Evolutionary conservation across 225 moss, liverwort and hornwort genomes (phyloP), one percentile per base, ranked within the genome.

Genomic region (Pleurozium schreberi): DNA sequence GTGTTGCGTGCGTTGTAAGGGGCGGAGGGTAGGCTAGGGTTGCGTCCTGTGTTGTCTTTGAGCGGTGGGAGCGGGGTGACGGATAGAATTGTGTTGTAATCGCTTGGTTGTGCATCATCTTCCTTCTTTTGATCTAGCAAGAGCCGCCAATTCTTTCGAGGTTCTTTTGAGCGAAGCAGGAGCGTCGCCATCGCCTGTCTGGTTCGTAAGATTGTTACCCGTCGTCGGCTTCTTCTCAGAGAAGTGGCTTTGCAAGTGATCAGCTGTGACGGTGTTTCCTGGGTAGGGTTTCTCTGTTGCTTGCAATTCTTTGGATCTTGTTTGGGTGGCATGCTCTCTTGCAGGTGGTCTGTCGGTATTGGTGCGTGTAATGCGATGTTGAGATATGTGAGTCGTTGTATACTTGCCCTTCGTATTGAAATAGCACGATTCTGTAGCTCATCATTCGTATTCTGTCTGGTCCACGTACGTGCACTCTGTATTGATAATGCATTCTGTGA

Each of bases 221-320:
- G 30, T 57, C 75, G 69, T 80, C 67, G 58, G 13, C 61, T 79
- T 23, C 64, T 60, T 47, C 12, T 58, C 34, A 66, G 81, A 50
- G 66, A 75, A 52, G 75, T 42, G 75, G 78, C 82, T 83, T 52
- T 74, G 58, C 85, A 61, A 67, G 88, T 75, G 90, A 85, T 75
- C 65, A 81, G 88, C 67, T 75, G 61, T 75, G 85, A 49, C 60
- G 50, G 81, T 28, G 85, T 85, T 81, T 81, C 81, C 42, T 84
- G 26, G 85, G 88, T 85, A 91, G 91, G 91, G 85, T 91, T 90
- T 80, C 75, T 68, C 40, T 36, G 77, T 43, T 83, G 42, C 38
- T 80, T 53, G 75, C 75, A 75, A 85, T 85, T 82, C 52, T 52
- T 49, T 81, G 67, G 85, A 91, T 88, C 91, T 85, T 85, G 49